Base-by-base conservation (phyloP, 1,139 yeast species). In the Schwanniomyces etchellsii region DNA sequence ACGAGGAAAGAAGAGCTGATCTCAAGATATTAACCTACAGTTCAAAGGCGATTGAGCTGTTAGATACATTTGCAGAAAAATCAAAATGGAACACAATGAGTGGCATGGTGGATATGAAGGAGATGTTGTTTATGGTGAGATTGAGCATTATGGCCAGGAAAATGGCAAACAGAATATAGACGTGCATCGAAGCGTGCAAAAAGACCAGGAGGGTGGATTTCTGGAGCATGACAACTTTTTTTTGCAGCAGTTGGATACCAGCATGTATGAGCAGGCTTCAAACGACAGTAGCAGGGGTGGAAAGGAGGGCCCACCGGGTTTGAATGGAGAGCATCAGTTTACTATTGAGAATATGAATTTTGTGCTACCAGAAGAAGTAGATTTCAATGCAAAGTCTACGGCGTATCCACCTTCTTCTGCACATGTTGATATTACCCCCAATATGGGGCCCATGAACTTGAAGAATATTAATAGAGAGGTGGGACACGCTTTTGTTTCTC, bases 321-420 rank as follows among this genome's bases (percentile, higher is more conserved):
- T 23, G 13, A 2, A 26, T 16, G 30, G 31, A n/a, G 32, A 20
- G 28, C 50, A 45, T 37, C 59, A 54, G 26, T 52, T 55, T 35
- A 48, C 48, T 14, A 40, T 56, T 26, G 62, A 55, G 24, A 46
- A 47, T 33, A 46, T 56, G 30, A 44, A 53, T 35, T 56, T 57
- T 30, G 50, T 57, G 26, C 38, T 54, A 11, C 54, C 60, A 3
- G 60, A 55, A 20, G 61, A 54, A 21, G 45, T 55, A 31, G 37
- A 47, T 29, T 45, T 43, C 33, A 45, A 38, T 16, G 37, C 43
- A 14, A 38, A 39, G 5, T 59, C 65, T 5, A 40, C 61, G 11
- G 69, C 70, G 4, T 62, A 50, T 33, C 69, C 69, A 0, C 69
- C 69, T 2, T 38, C 48, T 2, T 26, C 28, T 13, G 36, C 35